Evolutionary conservation across 305 asterid genomes (phyloP).

Genomic region (Fraxinus angustifolia): DNA sequence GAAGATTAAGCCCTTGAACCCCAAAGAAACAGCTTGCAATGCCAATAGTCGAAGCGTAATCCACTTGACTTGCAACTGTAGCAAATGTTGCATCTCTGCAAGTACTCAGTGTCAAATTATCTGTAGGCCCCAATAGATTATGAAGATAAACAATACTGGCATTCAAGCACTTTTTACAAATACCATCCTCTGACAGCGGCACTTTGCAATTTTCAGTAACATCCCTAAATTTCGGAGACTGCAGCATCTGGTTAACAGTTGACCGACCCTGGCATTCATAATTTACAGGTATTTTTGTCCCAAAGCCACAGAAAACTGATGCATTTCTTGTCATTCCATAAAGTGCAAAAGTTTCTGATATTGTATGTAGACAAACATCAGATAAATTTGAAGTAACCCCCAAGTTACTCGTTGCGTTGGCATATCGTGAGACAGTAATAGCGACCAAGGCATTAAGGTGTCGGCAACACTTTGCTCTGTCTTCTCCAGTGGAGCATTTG

Average conservation of each 20-base stretch:
- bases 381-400: conserved; percentile 62
- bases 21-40: conserved; percentile 89
- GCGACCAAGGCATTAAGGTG: conserved; percentile 81
- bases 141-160: conserved; percentile 73
- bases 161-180: conserved; percentile 82
- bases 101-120: conserved; percentile 76
- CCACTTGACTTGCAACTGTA: conserved; percentile 77
- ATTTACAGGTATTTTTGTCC: conserved; percentile 78
- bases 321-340: conserved; percentile 72
- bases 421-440: conserved; percentile 70
- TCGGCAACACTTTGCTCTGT: conserved; percentile 80
- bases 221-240: conserved; percentile 59
- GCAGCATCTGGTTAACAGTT: conserved; percentile 69
- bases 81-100: conserved; percentile 96
- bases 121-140: conserved; percentile 63
- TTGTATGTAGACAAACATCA: conserved; percentile 53
- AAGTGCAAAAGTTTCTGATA: conserved; percentile 63
- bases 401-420: conserved; percentile 58
- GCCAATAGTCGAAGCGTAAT: conserved; percentile 49
- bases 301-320: conserved; percentile 68
- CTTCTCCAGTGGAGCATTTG: conserved; percentile 63
- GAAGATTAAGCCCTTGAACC: conserved; percentile 54
- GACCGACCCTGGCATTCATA: conserved; percentile 78
- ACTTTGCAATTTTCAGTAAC: conserved; percentile 58
- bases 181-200: conserved; percentile 45